These are phyloP conservation scores for Globisporangium irregulare DNA, from an alignment of 352 stramenopile species.

Conservation along the genomic window DNA sequence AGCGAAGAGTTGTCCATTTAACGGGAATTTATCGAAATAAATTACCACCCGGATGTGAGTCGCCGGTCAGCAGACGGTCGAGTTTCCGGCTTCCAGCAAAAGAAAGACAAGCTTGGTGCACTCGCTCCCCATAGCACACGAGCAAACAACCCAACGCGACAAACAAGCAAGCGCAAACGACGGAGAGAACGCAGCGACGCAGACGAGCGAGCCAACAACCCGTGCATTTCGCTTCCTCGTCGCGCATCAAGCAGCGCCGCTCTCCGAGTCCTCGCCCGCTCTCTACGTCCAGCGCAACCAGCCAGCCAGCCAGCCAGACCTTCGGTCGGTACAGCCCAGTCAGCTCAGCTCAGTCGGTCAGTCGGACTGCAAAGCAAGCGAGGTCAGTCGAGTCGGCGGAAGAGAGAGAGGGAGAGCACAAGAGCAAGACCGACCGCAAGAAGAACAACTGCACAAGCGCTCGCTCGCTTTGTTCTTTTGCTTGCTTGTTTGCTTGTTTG, in stretches of 20 bases:
- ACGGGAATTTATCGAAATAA: background rate
- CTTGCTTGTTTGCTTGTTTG: background rate
- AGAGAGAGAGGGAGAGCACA: conserved; percentile 2
- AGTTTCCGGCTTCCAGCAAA: background rate
- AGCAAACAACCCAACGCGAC: background rate
- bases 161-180: background rate
- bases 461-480: background rate
- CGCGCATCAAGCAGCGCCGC: background rate
- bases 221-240: conserved; percentile 6
- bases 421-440: background rate
- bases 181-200: background rate
- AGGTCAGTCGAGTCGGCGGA: background rate
- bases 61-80: too few relatives aligned
- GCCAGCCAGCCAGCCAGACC: background rate
- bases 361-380: background rate
- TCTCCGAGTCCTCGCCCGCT: background rate
- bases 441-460: conserved; percentile 1
- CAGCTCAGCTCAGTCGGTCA: background rate
- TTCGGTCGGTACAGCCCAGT: background rate
- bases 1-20: background rate
- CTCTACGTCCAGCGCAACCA: conserved; percentile 5
- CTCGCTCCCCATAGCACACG: conserved; percentile 5
- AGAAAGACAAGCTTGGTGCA: background rate
- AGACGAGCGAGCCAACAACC: background rate
- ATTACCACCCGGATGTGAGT: background rate